Percentiles rank a stretch among this genome's conserved stretches.
Conservation (phyloP, 2,329 filamentous ascomycete genomes). For the Pseudogymnoascus sp. region DNA sequence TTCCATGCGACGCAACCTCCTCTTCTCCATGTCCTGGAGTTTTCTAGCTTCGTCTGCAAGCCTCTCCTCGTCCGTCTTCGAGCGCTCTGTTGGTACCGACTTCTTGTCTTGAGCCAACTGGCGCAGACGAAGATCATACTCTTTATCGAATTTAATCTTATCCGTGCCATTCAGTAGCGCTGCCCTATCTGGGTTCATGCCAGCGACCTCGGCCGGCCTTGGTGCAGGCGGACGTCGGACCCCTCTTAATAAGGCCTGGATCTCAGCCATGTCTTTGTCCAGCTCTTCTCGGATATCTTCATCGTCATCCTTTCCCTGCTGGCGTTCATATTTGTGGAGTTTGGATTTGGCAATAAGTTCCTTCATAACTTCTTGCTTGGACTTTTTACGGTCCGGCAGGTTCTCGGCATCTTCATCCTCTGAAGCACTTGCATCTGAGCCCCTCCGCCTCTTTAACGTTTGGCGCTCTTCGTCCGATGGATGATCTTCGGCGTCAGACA, state of each 20-base stretch:
- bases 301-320: constrained; percentile 86
- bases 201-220: constrained; percentile 27
- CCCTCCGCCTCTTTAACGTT: constrained; percentile 48
- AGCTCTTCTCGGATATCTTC: constrained; percentile 77
- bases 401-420: constrained; percentile 42
- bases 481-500: constrained; percentile 48
- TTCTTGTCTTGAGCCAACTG: constrained; percentile 77
- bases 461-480: constrained; percentile 45
- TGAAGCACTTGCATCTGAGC: constrained; percentile 37
- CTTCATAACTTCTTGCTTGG: constrained; percentile 94
- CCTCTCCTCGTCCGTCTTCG: constrained; percentile 84
- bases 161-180: constrained; percentile 52
- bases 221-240: constrained; percentile 41
- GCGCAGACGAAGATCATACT: constrained; percentile 78
- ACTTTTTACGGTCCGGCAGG: constrained; percentile 78
- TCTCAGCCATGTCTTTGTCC: constrained; percentile 71
- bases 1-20: constrained; percentile 76
- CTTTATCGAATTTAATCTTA: constrained; percentile 64
- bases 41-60: constrained; percentile 67
- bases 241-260: constrained; percentile 62
- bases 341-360: constrained; percentile 98
- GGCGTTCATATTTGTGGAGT: constrained; percentile 85
- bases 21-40: constrained; percentile 73
- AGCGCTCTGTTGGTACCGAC: constrained; percentile 76
- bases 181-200: constrained; percentile 55